Base-by-base conservation (phyloP, 2,329 filamentous ascomycete species). In the Diaporthe citri region DNA sequence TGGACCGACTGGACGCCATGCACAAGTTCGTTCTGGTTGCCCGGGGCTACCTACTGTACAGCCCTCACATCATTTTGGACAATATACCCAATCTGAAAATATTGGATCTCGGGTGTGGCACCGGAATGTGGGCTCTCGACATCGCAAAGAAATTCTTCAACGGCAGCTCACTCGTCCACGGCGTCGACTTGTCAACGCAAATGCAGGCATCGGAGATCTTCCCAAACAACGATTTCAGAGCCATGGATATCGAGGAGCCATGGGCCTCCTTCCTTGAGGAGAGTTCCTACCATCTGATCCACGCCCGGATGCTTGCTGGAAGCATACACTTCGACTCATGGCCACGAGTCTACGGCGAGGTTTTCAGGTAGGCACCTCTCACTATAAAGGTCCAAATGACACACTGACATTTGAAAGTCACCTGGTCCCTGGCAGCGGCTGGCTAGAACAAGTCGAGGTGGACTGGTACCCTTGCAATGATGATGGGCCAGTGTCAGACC, bases 61-160 rank as follows among this genome's bases (percentile, higher is more conserved):
- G 73, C 51, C 46, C 52, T 41, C 72, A 71, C 4, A 56, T 76
- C n/a, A 43, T 52, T 31, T 41, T 76, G 28, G 48, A 59, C 17
- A n/a, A 71, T 5, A 59, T 72, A 34, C n/a, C 20, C 12, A 52
- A 66, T 41, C 62, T 74, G 34, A 74, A 60, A 69, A 87, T 93
- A 64, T 81, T 93, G 56, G 92, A 93, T 80, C 81, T 98, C 72
- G 96, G 95, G 56, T 96, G 93, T 77, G 96, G 96, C 28, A 97
- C 95, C 1, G 95, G 95, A 52, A 96, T 97, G 76, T 98, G 96
- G 96, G 91, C 93, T 55, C 94, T 97, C 79, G 93, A 96, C 78
- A 93, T 98, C 85, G 93, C 94, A 77, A 92, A 94, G 90, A 95
- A 86, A 85, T 60, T 59, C 31, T 71, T 59, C n/a, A 36, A 12